Evolutionary conservation across 805 yeast species (phyloP), one percentile per base, ranked within the genome.

Genomic region (Wickerhamiella australiensis): DNA sequence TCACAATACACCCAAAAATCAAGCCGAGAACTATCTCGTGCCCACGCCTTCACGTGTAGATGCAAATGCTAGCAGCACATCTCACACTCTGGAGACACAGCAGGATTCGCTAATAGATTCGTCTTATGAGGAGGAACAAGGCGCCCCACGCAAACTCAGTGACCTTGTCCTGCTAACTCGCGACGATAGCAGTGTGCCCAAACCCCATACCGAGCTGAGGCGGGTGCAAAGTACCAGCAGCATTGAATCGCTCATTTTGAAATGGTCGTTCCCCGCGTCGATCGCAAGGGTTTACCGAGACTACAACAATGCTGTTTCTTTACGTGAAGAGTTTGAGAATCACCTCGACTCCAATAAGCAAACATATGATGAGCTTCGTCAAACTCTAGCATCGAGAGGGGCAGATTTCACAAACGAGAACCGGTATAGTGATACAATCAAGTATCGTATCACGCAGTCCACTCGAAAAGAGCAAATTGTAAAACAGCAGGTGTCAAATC

Each of bases 401-500:
- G 42, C 42, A 47, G 52, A 42, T 47, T 52, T 48, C 52, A 57
- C 49, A 50, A 57, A 51, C 18, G 53, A 51, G 52, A 53, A 54
- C 40, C 51, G 60, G 33, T 46, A 57, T 50, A 44, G 54, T 53
- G 52, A 56, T 33, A 53, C 50, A 49, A 44, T 61, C 57, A 45
- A 56, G 46, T 52, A 59, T 60, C 54, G 57, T 53, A 43, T 53
- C 12, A 46, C 50, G 11, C 56, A 59, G 17, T 36, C 53, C 5
- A 36, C 49, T 6, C 58, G 59, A 46, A 57, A 54, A 37, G 55
- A 56, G 45, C 60, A 59, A 23, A 47, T 55, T 5, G 59, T 56
- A 35, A 47, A 43, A 27, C 53, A 72, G 12, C 62, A 67, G 6
- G 59, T 65, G 25, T 74, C 72, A 52, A 82, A 79, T 52, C 65